A percentile compares a stretch with the other conserved stretches of the same genome.
Evolutionary conservation across 192 early-diverging fungal species (phyloP).

Genomic region (Thamnidium elegans): DNA sequence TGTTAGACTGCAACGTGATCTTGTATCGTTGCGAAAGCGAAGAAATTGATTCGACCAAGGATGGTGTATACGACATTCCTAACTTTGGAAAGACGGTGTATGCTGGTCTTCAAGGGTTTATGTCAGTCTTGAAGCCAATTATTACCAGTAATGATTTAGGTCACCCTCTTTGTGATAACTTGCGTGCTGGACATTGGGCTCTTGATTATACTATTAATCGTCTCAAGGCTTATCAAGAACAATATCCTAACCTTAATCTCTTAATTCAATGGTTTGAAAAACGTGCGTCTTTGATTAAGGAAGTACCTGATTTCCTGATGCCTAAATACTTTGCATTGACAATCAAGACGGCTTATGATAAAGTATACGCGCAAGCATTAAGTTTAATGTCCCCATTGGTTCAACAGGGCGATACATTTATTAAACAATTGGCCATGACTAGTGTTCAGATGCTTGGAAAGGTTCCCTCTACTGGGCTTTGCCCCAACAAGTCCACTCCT

Average conservation of each 20-base stretch:
- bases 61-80: slow-evolving; percentile 88
- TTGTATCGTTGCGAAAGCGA: slow-evolving; percentile 88
- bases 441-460: slow-evolving; percentile 82
- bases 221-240: slow-evolving; percentile 51
- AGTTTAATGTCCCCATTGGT: slow-evolving; percentile 55
- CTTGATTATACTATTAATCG: slow-evolving; percentile 83
- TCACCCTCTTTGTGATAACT: slow-evolving; percentile 85
- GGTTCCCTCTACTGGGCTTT: slow-evolving; percentile 80
- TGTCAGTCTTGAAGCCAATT: slow-evolving; percentile 75
- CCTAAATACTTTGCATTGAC: slow-evolving; percentile 95
- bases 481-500: slow-evolving; percentile 54
- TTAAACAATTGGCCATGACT: slow-evolving; percentile 70
- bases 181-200: slow-evolving; percentile 90
- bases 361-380: slow-evolving; percentile 62
- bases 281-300: slow-evolving; percentile 69
- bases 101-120: slow-evolving; percentile 91
- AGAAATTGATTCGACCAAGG: slow-evolving; percentile 77
- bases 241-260: slow-evolving; percentile 9
- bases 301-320: slow-evolving; percentile 75
- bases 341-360: slow-evolving; percentile 74
- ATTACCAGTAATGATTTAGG: slow-evolving; percentile 88
- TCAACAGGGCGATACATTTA: slow-evolving; percentile 61
- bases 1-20: slow-evolving; percentile 79
- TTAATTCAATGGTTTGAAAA: slow-evolving; percentile 76
- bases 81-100: slow-evolving; percentile 80